phyloP scores from a whole-genome alignment of 768 basidiomycete species.

The Collybiopsis confluens region DNA sequence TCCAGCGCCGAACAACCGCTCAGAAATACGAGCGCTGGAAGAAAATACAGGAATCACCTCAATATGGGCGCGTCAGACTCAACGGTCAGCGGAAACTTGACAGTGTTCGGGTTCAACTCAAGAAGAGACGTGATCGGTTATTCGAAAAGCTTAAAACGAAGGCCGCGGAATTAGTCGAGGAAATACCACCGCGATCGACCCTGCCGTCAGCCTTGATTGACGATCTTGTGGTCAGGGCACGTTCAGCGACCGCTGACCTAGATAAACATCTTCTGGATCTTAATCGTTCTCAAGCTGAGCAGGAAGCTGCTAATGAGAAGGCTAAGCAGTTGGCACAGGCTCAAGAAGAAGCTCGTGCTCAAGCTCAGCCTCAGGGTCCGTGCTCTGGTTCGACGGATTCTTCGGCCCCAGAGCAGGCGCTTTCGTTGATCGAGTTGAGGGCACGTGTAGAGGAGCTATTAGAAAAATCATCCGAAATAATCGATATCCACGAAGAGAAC shows the following conservation, averaged over 20 bases:
- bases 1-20: neutral
- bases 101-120: constrained; percentile 1
- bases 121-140: constrained; percentile 9
- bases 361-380: neutral
- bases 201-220: neutral
- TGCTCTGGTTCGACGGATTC: too few species aligned
- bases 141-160: neutral
- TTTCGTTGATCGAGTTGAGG: neutral
- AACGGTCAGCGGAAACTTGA: constrained; percentile 6
- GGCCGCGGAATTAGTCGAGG: neutral
- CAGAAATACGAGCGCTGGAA: constrained; percentile 9
- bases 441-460: neutral
- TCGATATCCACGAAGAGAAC: constrained; percentile 1
- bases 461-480: neutral
- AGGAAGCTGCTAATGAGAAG: neutral
- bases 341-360: neutral
- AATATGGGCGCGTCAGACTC: constrained; percentile 10
- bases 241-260: neutral
- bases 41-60: constrained; percentile 9
- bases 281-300: neutral
- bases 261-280: neutral
- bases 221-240: neutral
- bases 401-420: too few species aligned
- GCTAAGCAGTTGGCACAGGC: neutral
- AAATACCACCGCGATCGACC: neutral